Percentiles rank a stretch among this genome's conserved stretches.
Conservation (phyloP, 208 protist species). For the Acanthamoeba lenticulata region DNA sequence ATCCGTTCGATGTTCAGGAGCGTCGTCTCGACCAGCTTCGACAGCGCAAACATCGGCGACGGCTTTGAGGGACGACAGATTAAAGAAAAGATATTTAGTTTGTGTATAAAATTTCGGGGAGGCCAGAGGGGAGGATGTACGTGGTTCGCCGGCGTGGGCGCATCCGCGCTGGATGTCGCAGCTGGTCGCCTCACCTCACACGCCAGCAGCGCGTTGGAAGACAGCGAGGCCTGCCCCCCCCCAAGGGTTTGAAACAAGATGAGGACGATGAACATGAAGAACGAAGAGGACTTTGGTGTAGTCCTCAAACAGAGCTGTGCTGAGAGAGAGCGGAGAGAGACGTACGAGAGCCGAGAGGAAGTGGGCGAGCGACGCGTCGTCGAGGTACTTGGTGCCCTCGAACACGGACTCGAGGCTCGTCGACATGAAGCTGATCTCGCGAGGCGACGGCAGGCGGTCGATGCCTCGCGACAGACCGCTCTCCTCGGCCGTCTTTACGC, state of each 20-base stretch:
- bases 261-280: neutral
- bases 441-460: neutral
- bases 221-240: neutral
- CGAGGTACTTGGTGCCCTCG: constrained; percentile 38
- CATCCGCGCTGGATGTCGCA: neutral
- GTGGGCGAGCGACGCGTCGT: constrained; percentile 14
- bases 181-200: constrained; percentile 10
- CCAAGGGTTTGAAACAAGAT: neutral
- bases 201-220: constrained; percentile 13
- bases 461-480: neutral
- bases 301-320: neutral
- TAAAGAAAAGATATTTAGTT: neutral
- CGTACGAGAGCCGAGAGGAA: neutral
- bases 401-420: constrained; percentile 41
- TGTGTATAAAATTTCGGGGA: neutral
- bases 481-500: neutral
- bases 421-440: neutral
- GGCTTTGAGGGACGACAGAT: constrained; percentile 10
- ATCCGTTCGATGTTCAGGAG: constrained; percentile 72
- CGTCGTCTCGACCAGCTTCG: constrained; percentile 71
- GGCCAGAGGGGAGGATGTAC: neutral
- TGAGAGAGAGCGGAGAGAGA: neutral
- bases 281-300: neutral
- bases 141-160: neutral
- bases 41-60: constrained; percentile 71